Evolutionary conservation across 805 yeast genomes (phyloP).

Genomic region (Kuraishia molischiana): DNA sequence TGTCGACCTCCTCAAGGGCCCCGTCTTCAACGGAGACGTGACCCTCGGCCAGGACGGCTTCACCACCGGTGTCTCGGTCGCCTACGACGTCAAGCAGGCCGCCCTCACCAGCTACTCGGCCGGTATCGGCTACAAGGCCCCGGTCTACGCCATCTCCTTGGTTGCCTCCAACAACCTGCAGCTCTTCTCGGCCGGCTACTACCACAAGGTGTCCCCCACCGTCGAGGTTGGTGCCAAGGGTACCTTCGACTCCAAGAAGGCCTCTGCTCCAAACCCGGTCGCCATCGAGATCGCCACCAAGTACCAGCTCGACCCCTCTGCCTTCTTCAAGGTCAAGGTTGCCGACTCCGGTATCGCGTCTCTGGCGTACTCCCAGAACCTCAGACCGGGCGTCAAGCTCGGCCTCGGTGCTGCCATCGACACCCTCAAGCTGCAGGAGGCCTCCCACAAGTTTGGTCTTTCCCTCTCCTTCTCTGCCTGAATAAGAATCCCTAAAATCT

Average conservation of each 20-base stretch:
- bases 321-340: constrained; percentile 93
- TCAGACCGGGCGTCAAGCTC: constrained; percentile 92
- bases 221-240: constrained; percentile 99
- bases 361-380: constrained; percentile 85
- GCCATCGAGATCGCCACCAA: constrained; percentile 94
- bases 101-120: constrained; percentile 89
- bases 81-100: constrained; percentile 91
- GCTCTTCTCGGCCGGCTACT: constrained; percentile 90
- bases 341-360: constrained; percentile 95
- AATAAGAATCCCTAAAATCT: constrained; percentile 5
- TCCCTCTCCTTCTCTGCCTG: constrained; percentile 90
- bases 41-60: constrained; percentile 94
- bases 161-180: constrained; percentile 80
- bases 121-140: constrained; percentile 87
- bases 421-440: constrained; percentile 89
- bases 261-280: constrained; percentile 69
- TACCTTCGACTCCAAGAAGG: constrained; percentile 76
- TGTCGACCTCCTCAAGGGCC: constrained; percentile 92
- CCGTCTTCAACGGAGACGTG: constrained; percentile 90
- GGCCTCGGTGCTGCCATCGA: constrained; percentile 97
- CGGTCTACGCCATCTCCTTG: constrained; percentile 78
- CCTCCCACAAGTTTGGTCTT: constrained; percentile 96
- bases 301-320: constrained; percentile 78
- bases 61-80: constrained; percentile 94
- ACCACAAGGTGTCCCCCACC: constrained; percentile 85